These are phyloP conservation scores for Rhododendron kiyosumense DNA, from an alignment of 148 eudicot genomes.

Conservation along the genomic window DNA sequence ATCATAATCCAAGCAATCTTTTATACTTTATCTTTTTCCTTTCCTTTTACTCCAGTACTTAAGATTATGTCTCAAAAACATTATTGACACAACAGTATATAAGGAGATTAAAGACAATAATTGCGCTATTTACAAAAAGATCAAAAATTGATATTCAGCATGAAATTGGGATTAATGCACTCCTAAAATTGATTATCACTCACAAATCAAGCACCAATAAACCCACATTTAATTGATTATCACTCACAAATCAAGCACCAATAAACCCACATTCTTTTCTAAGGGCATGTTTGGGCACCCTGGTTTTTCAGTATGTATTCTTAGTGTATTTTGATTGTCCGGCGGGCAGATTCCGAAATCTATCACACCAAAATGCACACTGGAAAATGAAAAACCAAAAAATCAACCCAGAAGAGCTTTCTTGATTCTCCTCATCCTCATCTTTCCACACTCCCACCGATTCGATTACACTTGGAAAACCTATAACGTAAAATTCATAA, in stretches of 20 bases:
- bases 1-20: slow-evolving; percentile 21
- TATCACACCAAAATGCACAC: not conserved
- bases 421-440: not conserved
- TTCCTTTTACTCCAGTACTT: slow-evolving; percentile 30
- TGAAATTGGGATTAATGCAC: not conserved
- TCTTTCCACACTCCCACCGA: no score
- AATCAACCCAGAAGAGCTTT: not conserved
- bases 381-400: not conserved
- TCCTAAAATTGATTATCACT: not conserved
- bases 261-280: not conserved
- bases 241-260: not conserved
- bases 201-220: not conserved
- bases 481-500: not conserved
- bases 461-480: not conserved
- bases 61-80: not conserved
- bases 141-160: no score
- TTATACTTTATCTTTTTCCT: slow-evolving; percentile 29
- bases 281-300: not conserved
- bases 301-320: not conserved
- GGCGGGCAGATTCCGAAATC: not conserved
- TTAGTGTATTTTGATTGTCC: not conserved
- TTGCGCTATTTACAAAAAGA: not conserved
- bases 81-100: not conserved
- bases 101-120: not conserved
- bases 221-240: not conserved